phyloP scores from a whole-genome alignment of 805 yeast species.

The Suhomyces prunicola region DNA sequence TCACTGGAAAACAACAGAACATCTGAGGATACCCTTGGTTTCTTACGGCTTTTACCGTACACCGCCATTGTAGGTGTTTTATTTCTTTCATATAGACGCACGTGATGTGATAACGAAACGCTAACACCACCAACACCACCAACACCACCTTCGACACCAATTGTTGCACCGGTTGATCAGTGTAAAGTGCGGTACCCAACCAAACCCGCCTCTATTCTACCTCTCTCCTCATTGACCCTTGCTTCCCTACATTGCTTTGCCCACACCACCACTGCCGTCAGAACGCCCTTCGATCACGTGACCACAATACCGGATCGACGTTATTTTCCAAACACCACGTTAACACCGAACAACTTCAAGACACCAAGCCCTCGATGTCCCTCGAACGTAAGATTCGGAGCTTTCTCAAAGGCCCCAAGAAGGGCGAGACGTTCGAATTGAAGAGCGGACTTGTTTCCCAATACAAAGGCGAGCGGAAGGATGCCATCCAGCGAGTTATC shows the following conservation, averaged over 20 bases:
- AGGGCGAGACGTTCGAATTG: constrained; percentile 86
- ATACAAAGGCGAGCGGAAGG: constrained; percentile 91
- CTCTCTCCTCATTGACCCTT: too few species aligned
- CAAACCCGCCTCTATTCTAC: too few species aligned
- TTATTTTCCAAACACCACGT: constrained; percentile 1
- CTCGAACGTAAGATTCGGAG: constrained; percentile 43
- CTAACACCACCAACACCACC: background rate
- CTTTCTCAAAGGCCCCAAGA: constrained; percentile 43
- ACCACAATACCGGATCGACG: background rate
- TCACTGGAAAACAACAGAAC: constrained; percentile 13
- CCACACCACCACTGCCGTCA: too few species aligned
- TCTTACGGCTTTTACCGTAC: constrained; percentile 10
- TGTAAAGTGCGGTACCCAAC: too few species aligned
- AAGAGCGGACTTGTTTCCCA: constrained; percentile 89
- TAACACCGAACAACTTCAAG: background rate
- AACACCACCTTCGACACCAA: background rate
- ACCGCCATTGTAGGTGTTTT: constrained; percentile 8
- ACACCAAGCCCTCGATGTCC: constrained; percentile 23
- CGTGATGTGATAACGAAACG: background rate
- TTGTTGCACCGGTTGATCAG: background rate
- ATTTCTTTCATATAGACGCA: background rate
- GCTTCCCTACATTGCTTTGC: too few species aligned
- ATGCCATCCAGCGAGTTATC: constrained; percentile 93
- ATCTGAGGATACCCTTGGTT: constrained; percentile 1
- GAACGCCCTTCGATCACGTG: background rate